Base-by-base conservation (phyloP, 2,329 filamentous ascomycete species). In the Magnaporthiopsis rhizophila region DNA sequence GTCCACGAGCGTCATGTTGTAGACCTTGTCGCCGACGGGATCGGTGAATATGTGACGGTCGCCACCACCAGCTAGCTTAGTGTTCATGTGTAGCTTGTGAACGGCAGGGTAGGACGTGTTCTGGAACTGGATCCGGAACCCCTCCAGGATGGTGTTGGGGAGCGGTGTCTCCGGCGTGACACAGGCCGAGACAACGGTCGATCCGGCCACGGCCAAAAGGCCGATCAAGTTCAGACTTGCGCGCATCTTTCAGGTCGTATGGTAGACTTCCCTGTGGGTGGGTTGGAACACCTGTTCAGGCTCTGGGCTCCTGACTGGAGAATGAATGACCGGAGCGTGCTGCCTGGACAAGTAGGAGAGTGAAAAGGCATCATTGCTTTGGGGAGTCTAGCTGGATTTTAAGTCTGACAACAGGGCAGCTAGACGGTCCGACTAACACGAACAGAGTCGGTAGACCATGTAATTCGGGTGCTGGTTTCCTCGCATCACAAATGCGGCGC, bases 1-100 rank as follows among this genome's bases (percentile, higher is more conserved):
- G 56, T 70, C 65, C 4, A 69, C 66, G 7, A 76, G 68, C 0
- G 70, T 70, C 62, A 73, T 65, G 64, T 76, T 71, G 36, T 68
- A 71, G 1, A 72, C 71, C 6, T 67, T 66, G 12, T 59, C 63
- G 30, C 70, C 67, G 24, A 70, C 71, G 1, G 77, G 76, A 45
- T 70, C 71, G 34, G 79, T 72, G 64, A 76, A 77, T n/a, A 78
- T 68, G 67, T 79, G 76, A 62, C 73, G 73, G 62, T 79, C 77
- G 11, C 74, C 75, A 32, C 75, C 76, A 3, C 75, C 76, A 6
- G 74, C 72, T 38, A 69, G 66, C 65, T 72, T 72, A 62, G 75
- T 69, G 66, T 77, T 77, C 68, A 78, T 69, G 64, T 72, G 72
- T 34, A 72, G 68, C 69, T 77, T 73, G 69, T 79, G 74, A 30